These are phyloP conservation scores for Podaxis pistillaris DNA, from an alignment of 768 basidiomycete genomes.

Conservation along the genomic window DNA sequence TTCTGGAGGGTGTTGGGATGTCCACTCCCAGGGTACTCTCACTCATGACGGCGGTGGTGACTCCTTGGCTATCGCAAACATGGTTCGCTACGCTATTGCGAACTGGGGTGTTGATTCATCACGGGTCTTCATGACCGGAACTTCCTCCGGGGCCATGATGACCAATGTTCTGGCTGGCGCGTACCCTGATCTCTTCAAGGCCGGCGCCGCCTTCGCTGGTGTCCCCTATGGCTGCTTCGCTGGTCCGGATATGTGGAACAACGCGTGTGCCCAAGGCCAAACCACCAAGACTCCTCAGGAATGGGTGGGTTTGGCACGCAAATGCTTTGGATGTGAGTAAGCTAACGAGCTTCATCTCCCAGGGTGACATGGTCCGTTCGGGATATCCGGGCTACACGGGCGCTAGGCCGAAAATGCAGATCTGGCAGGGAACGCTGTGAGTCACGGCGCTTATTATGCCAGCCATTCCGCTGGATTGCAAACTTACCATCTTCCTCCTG, in stretches of 20 bases:
- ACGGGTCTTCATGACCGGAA: slow-evolving; percentile 52
- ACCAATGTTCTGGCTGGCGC: slow-evolving; percentile 53
- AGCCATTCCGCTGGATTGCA: not conserved
- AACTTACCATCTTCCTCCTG: not conserved
- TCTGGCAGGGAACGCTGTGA: slow-evolving; percentile 52
- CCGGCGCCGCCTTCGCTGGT: slow-evolving; percentile 48
- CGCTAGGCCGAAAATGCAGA: slow-evolving; percentile 45
- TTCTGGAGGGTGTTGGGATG: slow-evolving; percentile 52
- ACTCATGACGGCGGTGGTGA: slow-evolving; percentile 57
- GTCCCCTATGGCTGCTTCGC: slow-evolving; percentile 56
- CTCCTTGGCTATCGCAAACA: slow-evolving; percentile 47
- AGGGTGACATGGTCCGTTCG: slow-evolving; percentile 43
- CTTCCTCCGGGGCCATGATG: slow-evolving; percentile 60
- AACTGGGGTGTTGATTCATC: slow-evolving; percentile 44
- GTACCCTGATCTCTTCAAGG: slow-evolving; percentile 53
- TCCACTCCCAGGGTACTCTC: slow-evolving; percentile 46
- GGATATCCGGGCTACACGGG: slow-evolving; percentile 56
- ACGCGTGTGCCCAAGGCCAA: slow-evolving; percentile 42
- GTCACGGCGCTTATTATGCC: slow-evolving; percentile 1
- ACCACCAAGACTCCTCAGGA: slow-evolving; percentile 41
- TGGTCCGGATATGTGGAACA: slow-evolving; percentile 47
- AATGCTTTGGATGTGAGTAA: not conserved
- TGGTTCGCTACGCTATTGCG: slow-evolving; percentile 45
- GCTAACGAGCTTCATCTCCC: not conserved
- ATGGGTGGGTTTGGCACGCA: slow-evolving; percentile 35